phyloP scores from a whole-genome alignment of 805 yeast species.

The Vanderwaltozyma verrucispora region DNA sequence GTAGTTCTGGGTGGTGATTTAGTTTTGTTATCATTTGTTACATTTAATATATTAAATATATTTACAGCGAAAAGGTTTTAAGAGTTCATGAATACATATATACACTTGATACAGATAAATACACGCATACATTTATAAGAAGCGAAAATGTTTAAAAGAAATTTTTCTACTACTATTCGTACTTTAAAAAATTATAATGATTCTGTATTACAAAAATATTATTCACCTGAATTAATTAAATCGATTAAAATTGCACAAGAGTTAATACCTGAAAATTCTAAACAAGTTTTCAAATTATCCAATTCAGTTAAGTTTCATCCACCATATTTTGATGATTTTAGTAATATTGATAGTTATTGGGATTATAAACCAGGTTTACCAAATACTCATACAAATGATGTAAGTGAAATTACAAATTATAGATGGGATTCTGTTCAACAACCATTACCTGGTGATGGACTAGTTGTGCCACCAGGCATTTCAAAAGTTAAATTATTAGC shows the following conservation, averaged over 20 bases:
- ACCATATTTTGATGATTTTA: conserved; percentile 57
- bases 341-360: conserved; percentile 65
- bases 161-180: conserved; percentile 3
- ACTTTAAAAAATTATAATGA: conserved; percentile 18
- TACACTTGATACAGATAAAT: too few species aligned
- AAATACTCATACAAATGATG: conserved; percentile 14
- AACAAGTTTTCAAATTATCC: conserved; percentile 31
- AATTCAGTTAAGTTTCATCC: conserved; percentile 48
- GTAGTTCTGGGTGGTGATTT: too few species aligned
- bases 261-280: conserved; percentile 55
- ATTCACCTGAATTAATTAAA: conserved; percentile 71
- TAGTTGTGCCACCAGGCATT: conserved; percentile 16
- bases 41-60: too few species aligned
- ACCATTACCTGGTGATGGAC: conserved; percentile 16
- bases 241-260: conserved; percentile 76
- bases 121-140: too few species aligned
- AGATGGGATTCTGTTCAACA: conserved; percentile 17
- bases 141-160: conserved; percentile 1
- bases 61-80: too few species aligned
- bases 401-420: conserved; percentile 10
- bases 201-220: conserved; percentile 51
- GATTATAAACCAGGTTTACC: conserved; percentile 37
- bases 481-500: neutral
- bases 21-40: too few species aligned
- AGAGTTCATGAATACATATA: too few species aligned